phyloP scores from a whole-genome alignment of 2,329 filamentous ascomycete genomes.

The Didymella segeticola region DNA sequence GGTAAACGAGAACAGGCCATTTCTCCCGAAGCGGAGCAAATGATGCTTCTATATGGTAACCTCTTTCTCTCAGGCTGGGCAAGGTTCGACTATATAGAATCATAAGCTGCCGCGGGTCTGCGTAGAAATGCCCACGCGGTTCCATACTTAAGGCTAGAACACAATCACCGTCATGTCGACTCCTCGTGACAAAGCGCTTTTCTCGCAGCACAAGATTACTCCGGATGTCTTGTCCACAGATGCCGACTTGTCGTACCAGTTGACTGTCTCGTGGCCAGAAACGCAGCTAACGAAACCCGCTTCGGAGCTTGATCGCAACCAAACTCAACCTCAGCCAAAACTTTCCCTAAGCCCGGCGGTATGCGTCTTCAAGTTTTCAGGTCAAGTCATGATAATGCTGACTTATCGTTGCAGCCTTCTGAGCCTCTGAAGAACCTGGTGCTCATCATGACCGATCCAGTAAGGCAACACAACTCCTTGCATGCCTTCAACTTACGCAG shows the following conservation, averaged over 20 bases:
- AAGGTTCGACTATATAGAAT: not conserved
- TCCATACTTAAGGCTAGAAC: not conserved
- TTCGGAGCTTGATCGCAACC: slow-evolving; percentile 21
- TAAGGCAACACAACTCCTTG: not conserved
- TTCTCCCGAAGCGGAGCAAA: not conserved
- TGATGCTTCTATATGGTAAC: not conserved
- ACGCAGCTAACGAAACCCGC: slow-evolving; percentile 21
- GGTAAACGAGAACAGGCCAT: slow-evolving; percentile 10
- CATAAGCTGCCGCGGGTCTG: not conserved
- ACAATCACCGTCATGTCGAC: not conserved
- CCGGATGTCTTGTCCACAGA: slow-evolving; percentile 24
- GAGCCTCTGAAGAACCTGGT: slow-evolving; percentile 21
- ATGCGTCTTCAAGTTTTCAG: not conserved
- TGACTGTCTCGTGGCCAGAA: slow-evolving; percentile 24
- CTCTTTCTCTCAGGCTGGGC: not conserved
- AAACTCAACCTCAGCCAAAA: slow-evolving; percentile 28
- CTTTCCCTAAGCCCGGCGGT: slow-evolving; percentile 22
- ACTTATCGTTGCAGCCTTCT: slow-evolving; percentile 13
- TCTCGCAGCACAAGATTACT: slow-evolving; percentile 24
- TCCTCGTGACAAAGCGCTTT: slow-evolving; percentile 4
- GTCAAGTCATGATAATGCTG: not conserved
- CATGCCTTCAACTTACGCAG: not conserved
- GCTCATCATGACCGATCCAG: slow-evolving; percentile 29
- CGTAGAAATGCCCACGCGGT: not conserved
- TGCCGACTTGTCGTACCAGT: slow-evolving; percentile 17